These are phyloP conservation scores for Avicennia marina DNA, from an alignment of 257 asterid genomes.

Conservation along the genomic window DNA sequence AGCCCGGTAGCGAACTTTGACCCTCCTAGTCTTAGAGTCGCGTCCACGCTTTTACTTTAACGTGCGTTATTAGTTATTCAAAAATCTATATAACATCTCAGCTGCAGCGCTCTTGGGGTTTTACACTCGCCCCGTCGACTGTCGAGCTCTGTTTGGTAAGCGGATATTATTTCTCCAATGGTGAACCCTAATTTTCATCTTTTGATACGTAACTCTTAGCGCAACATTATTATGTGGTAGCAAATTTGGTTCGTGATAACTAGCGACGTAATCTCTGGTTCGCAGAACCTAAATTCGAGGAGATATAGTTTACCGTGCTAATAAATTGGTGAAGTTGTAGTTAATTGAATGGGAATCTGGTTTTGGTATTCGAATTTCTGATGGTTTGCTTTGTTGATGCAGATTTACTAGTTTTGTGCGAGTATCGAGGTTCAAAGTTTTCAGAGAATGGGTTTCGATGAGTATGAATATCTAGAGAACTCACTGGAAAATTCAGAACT, in stretches of 20 bases:
- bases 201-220: not conserved
- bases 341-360: not conserved
- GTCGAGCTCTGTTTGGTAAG: conserved; percentile 10
- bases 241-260: not conserved
- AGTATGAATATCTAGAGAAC: conserved; percentile 48
- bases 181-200: conserved; percentile 28
- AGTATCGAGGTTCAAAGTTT: conserved; percentile 4
- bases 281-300: not conserved
- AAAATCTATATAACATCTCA: too few species aligned
- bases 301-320: not conserved
- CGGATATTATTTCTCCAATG: not conserved
- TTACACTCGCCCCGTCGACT: not conserved
- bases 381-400: conserved; percentile 12
- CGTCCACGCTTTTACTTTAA: too few species aligned
- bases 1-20: too few species aligned
- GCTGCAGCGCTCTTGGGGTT: conserved; percentile 7
- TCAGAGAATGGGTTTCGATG: conserved; percentile 49
- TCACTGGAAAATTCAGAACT: conserved; percentile 44
- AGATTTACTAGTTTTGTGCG: conserved; percentile 1
- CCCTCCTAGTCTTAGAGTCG: too few species aligned
- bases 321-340: not conserved
- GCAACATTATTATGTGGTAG: conserved; percentile 1
- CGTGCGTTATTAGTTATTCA: too few species aligned
- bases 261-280: not conserved
- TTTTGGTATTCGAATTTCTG: not conserved